A percentile compares a stretch with the other conserved stretches of the same genome.
phyloP scores from a whole-genome alignment of 257 asterid species.

The Capsicum pubescens region DNA sequence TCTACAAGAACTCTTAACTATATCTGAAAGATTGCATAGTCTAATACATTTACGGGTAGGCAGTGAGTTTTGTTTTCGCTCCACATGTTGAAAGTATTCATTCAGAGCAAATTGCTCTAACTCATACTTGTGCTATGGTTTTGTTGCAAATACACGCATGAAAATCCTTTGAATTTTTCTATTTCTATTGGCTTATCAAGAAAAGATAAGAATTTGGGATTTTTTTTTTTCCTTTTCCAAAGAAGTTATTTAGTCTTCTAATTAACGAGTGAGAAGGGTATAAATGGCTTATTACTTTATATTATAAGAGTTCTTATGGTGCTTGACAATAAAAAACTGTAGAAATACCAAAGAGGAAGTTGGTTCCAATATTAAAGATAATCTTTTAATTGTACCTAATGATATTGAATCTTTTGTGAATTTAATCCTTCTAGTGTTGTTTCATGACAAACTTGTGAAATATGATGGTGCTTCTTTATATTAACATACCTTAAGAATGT shows the following conservation, averaged over 20 bases:
- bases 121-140: not conserved
- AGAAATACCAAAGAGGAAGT: not conserved
- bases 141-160: not conserved
- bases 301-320: not conserved
- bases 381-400: not conserved
- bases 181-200: not conserved
- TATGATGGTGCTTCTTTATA: not conserved
- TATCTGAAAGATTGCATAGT: not conserved
- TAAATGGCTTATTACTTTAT: not conserved
- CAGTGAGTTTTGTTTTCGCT: not conserved
- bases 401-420: not conserved
- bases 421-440: conserved; percentile 7
- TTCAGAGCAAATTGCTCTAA: conserved; percentile 4
- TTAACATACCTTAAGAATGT: conserved; percentile 1
- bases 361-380: not conserved
- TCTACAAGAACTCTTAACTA: not conserved
- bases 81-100: not conserved
- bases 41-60: not conserved
- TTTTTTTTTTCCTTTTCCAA: not conserved
- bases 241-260: not conserved
- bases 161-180: not conserved
- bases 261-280: not conserved
- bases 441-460: not conserved
- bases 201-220: not conserved
- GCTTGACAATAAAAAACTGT: not conserved